Evolutionary conservation across 108 stramenopile genomes (phyloP), one percentile per base, ranked within the genome.

Genomic region (Nitzschia sp.): DNA sequence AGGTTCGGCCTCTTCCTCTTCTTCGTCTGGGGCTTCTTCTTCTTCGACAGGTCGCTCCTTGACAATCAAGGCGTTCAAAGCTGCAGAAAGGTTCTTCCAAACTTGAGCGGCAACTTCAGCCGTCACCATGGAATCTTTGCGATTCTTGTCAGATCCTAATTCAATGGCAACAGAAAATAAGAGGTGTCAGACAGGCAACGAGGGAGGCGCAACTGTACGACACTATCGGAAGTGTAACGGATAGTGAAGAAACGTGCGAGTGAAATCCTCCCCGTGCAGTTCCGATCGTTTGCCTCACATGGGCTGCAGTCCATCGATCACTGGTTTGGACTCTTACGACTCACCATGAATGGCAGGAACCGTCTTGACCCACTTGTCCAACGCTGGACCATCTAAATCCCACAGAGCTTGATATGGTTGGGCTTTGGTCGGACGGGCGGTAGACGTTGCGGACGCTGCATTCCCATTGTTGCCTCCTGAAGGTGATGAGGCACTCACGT

Each of bases 71-170:
- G 66, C 28, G n/a, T 63, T 18, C 11, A 75, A 15, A 11, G 60
- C 66, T 19, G 9, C 45, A 51, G 38, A 25, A 34, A 75, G 60
- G 56, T 75, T 75, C 17, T 23, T 21, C 74, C 74, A 75, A 29
- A 64, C 59, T 63, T 75, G 74, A 38, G 47, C 38, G 9, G 74
- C 35, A 36, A 75, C 27, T 34, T 68, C 51, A 27, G 61, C 54
- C 4, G 49, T 18, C 1, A 48, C 46, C 61, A 62, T 21, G 42
- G 61, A 31, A 42, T 62, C 61, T 1, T 25, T 62, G 31, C 38
- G 23, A 24, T 62, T n/a, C 36, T 62, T 42, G 3, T 38, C 38
- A 1, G 61, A 62, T 25, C 61, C 61, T 62, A 62, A 23, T 34
- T 15, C n/a, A 45, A n/a, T 34, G 32, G 2, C 31, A 62, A 62